A percentile compares a stretch with the other conserved stretches of the same genome.
Evolutionary conservation across 805 yeast genomes (phyloP).

Genomic region (Kurtzmaniella fragi): DNA sequence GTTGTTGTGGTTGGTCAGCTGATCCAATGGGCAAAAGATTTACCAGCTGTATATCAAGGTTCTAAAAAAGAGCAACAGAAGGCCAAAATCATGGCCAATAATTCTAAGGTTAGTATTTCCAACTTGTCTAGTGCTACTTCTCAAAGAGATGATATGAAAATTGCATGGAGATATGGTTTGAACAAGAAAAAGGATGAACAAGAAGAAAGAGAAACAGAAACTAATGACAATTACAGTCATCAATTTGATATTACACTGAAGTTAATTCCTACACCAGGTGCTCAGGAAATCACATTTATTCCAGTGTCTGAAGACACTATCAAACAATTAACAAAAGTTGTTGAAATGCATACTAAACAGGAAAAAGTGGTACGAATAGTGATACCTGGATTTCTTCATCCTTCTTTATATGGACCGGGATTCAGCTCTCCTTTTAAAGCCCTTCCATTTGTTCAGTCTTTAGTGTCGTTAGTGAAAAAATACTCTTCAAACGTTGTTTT

Average conservation of each 20-base stretch:
- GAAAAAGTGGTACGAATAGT: conserved; percentile 58
- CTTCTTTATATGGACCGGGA: conserved; percentile 60
- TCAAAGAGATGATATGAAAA: conserved; percentile 52
- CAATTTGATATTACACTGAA: conserved; percentile 77
- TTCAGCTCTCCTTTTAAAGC: conserved; percentile 42
- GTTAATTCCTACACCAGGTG: conserved; percentile 59
- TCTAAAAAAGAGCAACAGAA: conserved; percentile 61
- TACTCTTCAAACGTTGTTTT: conserved; percentile 44
- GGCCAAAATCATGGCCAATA: conserved; percentile 50
- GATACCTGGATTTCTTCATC: conserved; percentile 76
- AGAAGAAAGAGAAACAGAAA: conserved; percentile 7
- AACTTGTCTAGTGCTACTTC: conserved; percentile 45
- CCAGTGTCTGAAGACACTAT: conserved; percentile 31
- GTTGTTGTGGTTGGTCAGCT: conserved; percentile 59
- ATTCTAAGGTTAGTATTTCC: conserved; percentile 62
- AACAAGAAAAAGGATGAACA: conserved; percentile 14
- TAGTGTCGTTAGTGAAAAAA: conserved; percentile 50
- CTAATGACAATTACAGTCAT: conserved; percentile 51
- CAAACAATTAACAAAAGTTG: conserved; percentile 39
- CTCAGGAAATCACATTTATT: conserved; percentile 56
- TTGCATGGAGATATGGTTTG: conserved; percentile 90
- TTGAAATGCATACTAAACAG: conserved; percentile 27
- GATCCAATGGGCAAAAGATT: conserved; percentile 55
- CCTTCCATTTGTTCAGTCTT: conserved; percentile 55
- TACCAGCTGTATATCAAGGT: conserved; percentile 77